Conservation (phyloP, 2,329 filamentous ascomycete species). For the Lachnellula subtilissima region DNA sequence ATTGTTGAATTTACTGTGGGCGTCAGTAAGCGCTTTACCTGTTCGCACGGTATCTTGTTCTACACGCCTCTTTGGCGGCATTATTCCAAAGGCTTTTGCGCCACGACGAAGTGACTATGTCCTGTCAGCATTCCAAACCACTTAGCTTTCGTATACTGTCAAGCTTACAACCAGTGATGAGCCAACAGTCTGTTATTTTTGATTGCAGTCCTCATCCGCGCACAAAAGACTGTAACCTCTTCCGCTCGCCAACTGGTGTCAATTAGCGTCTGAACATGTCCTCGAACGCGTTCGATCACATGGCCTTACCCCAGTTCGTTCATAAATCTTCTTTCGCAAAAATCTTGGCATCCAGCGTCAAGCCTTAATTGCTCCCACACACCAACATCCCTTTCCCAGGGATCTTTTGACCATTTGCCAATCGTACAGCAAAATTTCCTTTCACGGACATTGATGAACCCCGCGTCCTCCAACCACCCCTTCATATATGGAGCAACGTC, state of each 20-base stretch:
- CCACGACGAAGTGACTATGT: constrained; percentile 8
- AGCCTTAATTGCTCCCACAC: constrained; percentile 15
- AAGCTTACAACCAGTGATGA: constrained; percentile 11
- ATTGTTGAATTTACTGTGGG: too few relatives aligned
- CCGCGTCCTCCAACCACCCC: constrained; percentile 32
- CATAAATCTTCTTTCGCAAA: constrained; percentile 15
- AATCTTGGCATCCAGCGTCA: constrained; percentile 11
- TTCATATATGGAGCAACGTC: constrained; percentile 22
- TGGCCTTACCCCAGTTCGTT: constrained; percentile 9
- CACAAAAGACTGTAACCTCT: constrained; percentile 12
- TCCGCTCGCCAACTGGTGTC: constrained; percentile 9
- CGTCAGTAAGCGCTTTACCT: too few relatives aligned
- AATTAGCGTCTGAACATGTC: not conserved
- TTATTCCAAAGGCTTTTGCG: constrained; percentile 5
- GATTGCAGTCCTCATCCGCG: constrained; percentile 10
- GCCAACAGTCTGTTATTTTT: constrained; percentile 12
- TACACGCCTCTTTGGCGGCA: not conserved
- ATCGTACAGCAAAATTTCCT: constrained; percentile 42
- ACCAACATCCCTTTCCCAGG: constrained; percentile 12
- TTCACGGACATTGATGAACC: constrained; percentile 39
- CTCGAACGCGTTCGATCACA: not conserved
- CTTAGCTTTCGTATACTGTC: not conserved
- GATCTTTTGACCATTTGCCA: constrained; percentile 41
- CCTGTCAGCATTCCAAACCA: not conserved
- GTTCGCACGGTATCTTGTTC: not conserved